Evolutionary conservation across 2,329 filamentous ascomycete genomes (phyloP), one percentile per base, ranked within the genome.

Genomic region (Chrysoporthe puriensis): DNA sequence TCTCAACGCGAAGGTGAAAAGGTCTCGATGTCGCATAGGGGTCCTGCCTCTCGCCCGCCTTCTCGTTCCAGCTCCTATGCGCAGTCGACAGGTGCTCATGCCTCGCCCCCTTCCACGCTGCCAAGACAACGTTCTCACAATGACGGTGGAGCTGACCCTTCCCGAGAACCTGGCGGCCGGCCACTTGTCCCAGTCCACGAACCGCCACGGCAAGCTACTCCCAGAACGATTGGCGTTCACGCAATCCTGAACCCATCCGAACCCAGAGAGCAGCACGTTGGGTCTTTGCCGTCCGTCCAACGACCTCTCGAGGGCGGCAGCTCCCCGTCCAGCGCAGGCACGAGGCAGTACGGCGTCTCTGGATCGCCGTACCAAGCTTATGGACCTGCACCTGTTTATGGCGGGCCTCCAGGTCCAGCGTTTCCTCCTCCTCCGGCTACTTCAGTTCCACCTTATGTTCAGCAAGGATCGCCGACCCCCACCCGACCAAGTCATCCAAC

Each of bases 11-110:
- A 79, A 83, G 84, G 85, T 82, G 85, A 86, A 79, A 83, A 83
- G 84, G 80, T 80, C 82, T 84, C 86, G 82, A 90, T 90, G 88
- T 88, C 86, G 81, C 85, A 88, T 82, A 84, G 83, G 81, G 84
- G 82, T 75, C 78, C 83, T 83, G 82, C 81, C 79, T 80, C 85
- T 84, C 82, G 79, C 77, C 82, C 85, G 82, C 79, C 81, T 77
- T 85, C 85, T 79, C 84, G 80, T 76, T 81, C 78, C 73, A 78
- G 80, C 71, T 81, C 82, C 71, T 80, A 77, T 73, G 83, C 82
- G 66, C 79, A 83, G 70, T 73, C 78, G 70, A 75, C 76, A 75
- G 77, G 77, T 71, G 73, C 72, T 26, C 74, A 71, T 46, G 72
- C 73, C 46, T 77, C 76, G 14, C 75, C 77, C 48, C 62, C 69